phyloP scores from a whole-genome alignment of 2,329 filamentous ascomycete genomes.

The Monascus ruber region DNA sequence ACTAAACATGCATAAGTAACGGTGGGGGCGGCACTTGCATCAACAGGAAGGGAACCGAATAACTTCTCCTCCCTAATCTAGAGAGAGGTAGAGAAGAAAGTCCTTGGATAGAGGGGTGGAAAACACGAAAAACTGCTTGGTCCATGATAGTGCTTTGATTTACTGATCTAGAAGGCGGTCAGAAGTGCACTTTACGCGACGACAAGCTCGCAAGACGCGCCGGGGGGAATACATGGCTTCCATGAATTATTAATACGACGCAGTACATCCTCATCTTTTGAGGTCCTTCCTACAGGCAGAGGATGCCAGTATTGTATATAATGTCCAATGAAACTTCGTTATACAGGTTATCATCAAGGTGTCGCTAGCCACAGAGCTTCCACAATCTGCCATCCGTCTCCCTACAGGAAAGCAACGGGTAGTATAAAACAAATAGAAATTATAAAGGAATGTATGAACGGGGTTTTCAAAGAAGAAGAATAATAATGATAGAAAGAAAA shows the following conservation, averaged over 20 bases:
- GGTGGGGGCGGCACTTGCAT: no score
- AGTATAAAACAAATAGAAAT: constrained; percentile 4
- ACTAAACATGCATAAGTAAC: no score
- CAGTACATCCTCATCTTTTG: no score
- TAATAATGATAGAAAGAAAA: constrained; percentile 8
- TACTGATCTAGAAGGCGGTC: constrained; percentile 10
- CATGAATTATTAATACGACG: constrained; percentile 2
- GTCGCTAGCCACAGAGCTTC: no score
- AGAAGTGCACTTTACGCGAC: not conserved
- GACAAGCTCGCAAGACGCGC: not conserved
- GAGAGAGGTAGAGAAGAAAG: not conserved
- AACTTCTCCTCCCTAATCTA: no score
- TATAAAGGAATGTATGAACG: constrained; percentile 4
- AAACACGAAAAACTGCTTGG: not conserved
- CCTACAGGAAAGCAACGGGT: constrained; percentile 1
- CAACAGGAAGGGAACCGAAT: no score
- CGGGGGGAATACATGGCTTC: not conserved
- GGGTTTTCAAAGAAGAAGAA: constrained; percentile 4
- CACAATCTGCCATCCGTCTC: no score
- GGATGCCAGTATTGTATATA: no score
- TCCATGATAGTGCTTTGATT: not conserved
- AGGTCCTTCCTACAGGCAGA: no score
- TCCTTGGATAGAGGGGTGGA: not conserved
- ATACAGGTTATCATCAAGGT: no score
- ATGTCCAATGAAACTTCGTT: no score